phyloP scores from a whole-genome alignment of 305 asterid genomes.

The Solanum hybrid region DNA sequence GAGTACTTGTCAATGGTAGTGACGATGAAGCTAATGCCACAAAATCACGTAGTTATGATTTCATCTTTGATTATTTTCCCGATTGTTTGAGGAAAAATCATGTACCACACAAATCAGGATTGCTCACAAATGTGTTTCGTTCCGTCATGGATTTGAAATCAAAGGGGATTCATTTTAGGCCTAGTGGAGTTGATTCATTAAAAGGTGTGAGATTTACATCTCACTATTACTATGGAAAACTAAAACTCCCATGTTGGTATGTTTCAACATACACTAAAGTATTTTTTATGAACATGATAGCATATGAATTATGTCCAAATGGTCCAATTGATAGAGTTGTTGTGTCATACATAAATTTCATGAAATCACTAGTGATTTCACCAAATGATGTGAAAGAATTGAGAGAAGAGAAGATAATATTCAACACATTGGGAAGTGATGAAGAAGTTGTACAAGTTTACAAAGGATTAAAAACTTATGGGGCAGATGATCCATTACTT shows the following conservation, averaged over 20 bases:
- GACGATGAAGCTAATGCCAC: background rate
- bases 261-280: background rate
- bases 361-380: background rate
- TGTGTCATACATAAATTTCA: background rate
- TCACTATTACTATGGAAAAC: background rate
- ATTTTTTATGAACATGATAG: conserved; percentile 5
- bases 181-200: background rate
- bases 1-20: background rate
- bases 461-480: background rate
- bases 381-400: conserved; percentile 14
- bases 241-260: background rate
- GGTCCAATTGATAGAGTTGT: background rate
- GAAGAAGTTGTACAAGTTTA: conserved; percentile 12
- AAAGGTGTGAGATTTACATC: background rate
- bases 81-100: background rate
- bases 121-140: background rate
- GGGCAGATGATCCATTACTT: background rate
- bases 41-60: background rate
- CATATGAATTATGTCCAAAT: conserved; percentile 9
- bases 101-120: background rate
- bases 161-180: conserved; percentile 20
- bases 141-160: conserved; percentile 23
- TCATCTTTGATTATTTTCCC: background rate
- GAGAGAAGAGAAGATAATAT: background rate
- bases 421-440: conserved; percentile 3